phyloP scores from a whole-genome alignment of 768 basidiomycete genomes.

The Boletus speciosus region DNA sequence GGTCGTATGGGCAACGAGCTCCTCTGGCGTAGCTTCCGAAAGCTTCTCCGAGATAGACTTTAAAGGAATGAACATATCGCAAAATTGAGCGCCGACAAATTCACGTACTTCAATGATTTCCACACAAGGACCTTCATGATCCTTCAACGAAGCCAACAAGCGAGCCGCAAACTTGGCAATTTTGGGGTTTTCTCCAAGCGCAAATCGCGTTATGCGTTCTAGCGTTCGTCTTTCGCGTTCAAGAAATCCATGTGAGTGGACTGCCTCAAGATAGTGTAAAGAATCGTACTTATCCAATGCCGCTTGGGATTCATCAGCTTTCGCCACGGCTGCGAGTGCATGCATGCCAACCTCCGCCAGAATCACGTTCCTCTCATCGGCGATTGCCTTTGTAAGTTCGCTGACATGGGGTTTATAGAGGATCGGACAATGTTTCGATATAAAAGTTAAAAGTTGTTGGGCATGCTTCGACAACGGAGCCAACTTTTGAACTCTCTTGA shows the following conservation, averaged over 20 bases:
- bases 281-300: conserved; percentile 64
- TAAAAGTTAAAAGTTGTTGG: conserved; percentile 47
- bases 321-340: conserved; percentile 67
- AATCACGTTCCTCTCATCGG: conserved; percentile 53
- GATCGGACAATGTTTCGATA: conserved; percentile 74
- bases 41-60: conserved; percentile 62
- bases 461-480: conserved; percentile 45
- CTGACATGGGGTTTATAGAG: conserved; percentile 71
- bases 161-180: conserved; percentile 87
- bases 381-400: conserved; percentile 72
- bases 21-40: conserved; percentile 42
- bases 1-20: conserved; percentile 62
- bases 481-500: conserved; percentile 61
- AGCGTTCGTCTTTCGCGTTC: conserved; percentile 51
- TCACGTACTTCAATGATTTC: conserved; percentile 62
- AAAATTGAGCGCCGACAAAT: neutral
- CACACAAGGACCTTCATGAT: conserved; percentile 46
- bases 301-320: conserved; percentile 53
- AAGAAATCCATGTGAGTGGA: neutral
- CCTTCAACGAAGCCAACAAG: conserved; percentile 57
- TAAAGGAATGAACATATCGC: neutral
- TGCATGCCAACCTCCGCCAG: conserved; percentile 69
- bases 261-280: neutral
- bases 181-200: conserved; percentile 53
- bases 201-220: conserved; percentile 61